Evolutionary conservation across 2,329 filamentous ascomycete genomes (phyloP), one percentile per base, ranked within the genome.

Genomic region (Hysterium pulicare): DNA sequence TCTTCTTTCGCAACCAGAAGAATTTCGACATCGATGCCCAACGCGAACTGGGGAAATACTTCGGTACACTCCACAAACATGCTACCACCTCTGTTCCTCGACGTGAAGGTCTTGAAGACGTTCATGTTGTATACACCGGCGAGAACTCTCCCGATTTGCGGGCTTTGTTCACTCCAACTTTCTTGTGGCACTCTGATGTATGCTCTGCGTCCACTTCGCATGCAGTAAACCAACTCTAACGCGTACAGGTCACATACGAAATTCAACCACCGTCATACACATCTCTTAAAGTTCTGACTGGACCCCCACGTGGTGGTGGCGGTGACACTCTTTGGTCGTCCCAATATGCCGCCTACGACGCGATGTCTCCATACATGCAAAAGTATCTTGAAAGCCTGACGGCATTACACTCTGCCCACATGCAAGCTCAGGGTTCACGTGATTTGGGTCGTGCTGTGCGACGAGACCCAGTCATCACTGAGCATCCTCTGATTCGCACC

Each of bases 251-350:
- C 10, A 79, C 77, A 1, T 81, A 79, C 39, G 77, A 81, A 55
- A 52, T 76, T 6, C 76, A 79, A 56, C 76, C 77, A 15, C 76
- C 76, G 7, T 78, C 76, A 2, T 80, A 79, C 56, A 80, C 77
- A 8, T 75, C 71, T 2, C 64, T 81, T 16, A 79, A 78, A 53
- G 61, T 81, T 2, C 67, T 80, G 6, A 68, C 70, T 1, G 75
- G 75, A 1, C 77, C 77, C 26, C 74, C 76, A 5, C 67, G 69
- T 5, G 77, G 77, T 20, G 77, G 73, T 9, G 77, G 77, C 17
- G 77, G 77, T 26, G 77, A 79, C 49, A 80, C 77, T 0, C 69
- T 79, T 31, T 80, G 76, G 77, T 73, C 76, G 2, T 78, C 74
- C 1, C 74, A 77, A 51, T 81, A 81, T 49, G 78, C 76, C 5